Base-by-base conservation (phyloP, 345 rosid genomes). In the Arabis alpina region DNA sequence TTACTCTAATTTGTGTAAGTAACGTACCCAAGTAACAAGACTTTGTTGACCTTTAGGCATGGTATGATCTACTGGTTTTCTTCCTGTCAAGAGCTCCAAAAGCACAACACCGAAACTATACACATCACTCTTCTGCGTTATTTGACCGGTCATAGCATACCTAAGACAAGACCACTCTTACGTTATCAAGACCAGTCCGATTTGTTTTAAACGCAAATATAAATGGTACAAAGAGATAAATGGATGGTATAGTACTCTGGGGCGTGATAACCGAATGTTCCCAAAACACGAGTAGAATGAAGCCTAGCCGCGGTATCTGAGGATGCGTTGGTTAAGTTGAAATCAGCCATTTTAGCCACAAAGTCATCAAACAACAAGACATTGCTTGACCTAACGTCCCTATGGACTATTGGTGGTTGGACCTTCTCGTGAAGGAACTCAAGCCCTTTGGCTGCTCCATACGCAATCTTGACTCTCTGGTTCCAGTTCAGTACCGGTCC, bases 141-240 rank as follows among this genome's bases (percentile, higher is more conserved):
- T 87, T 60, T 95, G 98, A 43, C 98, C 98, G 16, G 99, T 95
- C 98, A 95, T 95, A n/a, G 99, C 99, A 61, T 95, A 95, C 84
- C 99, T 95, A 79, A 43, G 40, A 52, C 54, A 16, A 64, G 10
- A 64, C 15, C 37, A 14, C 12, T n/a, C 37, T 49, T 65, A 50
- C 8, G 10, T 36, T 54, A 39, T 28, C 50, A 61, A 44, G 3
- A 64, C 56, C 34, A 42, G 10, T 30, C n/a, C 2, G n/a, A 40
- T 34, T 27, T 61, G 12, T 12, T 57, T 19, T 4, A 43, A 41
- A 23, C 3, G 12, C 40, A 36, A 36, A 36, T 36, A 8, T 8
- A 48, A 15, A 48, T n/a, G 9, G 1, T 12, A 28, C 24, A 25
- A 28, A 23, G 25, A 59, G 5, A 48, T 40, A 6, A 61, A 14